Conservation (phyloP, 768 basidiomycete genomes). For the Mycena capillaripes region DNA sequence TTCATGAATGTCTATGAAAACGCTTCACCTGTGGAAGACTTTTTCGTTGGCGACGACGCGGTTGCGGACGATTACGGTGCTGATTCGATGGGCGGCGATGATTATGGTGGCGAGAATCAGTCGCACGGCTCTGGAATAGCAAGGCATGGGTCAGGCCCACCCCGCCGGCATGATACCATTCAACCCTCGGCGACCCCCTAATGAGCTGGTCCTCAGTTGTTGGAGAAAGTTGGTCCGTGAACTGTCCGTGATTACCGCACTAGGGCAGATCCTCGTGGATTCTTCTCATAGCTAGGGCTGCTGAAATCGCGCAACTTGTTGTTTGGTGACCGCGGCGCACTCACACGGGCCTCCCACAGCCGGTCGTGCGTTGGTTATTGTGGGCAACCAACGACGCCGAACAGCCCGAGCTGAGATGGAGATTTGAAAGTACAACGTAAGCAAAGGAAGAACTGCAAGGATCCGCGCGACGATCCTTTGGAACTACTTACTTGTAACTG, state of each 20-base stretch:
- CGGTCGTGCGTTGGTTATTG: too few relatives aligned
- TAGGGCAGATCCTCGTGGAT: slow-evolving; percentile 76
- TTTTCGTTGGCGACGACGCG: slow-evolving; percentile 76
- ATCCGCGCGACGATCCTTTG: background rate
- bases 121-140: slow-evolving; percentile 62
- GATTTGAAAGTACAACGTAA: too few relatives aligned
- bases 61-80: slow-evolving; percentile 61
- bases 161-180: slow-evolving; percentile 79
- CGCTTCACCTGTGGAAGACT: slow-evolving; percentile 65
- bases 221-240: background rate
- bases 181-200: slow-evolving; percentile 85
- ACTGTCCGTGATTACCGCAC: slow-evolving; percentile 84
- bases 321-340: too few relatives aligned
- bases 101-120: slow-evolving; percentile 57
- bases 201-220: slow-evolving; percentile 74
- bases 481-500: too few relatives aligned
- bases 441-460: background rate
- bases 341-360: too few relatives aligned
- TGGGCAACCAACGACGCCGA: too few relatives aligned
- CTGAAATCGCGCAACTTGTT: too few relatives aligned
- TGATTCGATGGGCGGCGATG: slow-evolving; percentile 58
- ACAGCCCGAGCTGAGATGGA: too few relatives aligned
- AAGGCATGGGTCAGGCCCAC: slow-evolving; percentile 44
- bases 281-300: slow-evolving; percentile 80
- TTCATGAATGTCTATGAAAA: slow-evolving; percentile 59